These are phyloP conservation scores for Sclerotinia sclerotiorum DNA, from an alignment of 2,329 filamentous ascomycete genomes.

Conservation along the genomic window DNA sequence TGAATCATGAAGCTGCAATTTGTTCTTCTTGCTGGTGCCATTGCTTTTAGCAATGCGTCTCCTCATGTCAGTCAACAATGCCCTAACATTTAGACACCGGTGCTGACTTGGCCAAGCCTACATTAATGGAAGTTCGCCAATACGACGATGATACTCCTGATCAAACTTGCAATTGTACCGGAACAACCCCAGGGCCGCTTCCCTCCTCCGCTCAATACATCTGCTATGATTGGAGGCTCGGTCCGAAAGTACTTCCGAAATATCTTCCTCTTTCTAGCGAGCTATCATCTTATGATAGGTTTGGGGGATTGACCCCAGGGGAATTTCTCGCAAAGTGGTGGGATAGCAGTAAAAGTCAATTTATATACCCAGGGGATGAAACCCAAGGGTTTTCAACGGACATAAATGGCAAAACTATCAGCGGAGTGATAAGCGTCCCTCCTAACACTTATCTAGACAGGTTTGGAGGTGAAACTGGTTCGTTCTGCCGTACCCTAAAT, in stretches of 20 bases:
- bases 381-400: conserved; percentile 17
- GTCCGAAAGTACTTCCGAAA: conserved; percentile 12
- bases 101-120: background rate
- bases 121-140: conserved; percentile 1
- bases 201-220: conserved; percentile 16
- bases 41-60: conserved; percentile 18
- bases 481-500: background rate
- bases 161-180: conserved; percentile 15
- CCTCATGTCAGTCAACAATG: conserved; percentile 9
- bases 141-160: background rate
- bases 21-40: background rate
- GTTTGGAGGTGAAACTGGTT: conserved; percentile 22
- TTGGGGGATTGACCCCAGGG: conserved; percentile 15
- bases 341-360: background rate
- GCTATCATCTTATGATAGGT: conserved; percentile 19
- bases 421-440: background rate
- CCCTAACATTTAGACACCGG: background rate
- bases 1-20: conserved; percentile 14
- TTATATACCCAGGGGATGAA: background rate
- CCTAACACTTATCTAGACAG: conserved; percentile 9
- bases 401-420: conserved; percentile 5
- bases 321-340: conserved; percentile 18
- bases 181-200: conserved; percentile 1
- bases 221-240: conserved; percentile 14
- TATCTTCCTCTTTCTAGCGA: conserved; percentile 15